Percentiles rank a stretch among this genome's conserved stretches.
These are phyloP conservation scores for Protomyces pachydermus DNA, from an alignment of 1,139 yeast species.

Conservation along the genomic window DNA sequence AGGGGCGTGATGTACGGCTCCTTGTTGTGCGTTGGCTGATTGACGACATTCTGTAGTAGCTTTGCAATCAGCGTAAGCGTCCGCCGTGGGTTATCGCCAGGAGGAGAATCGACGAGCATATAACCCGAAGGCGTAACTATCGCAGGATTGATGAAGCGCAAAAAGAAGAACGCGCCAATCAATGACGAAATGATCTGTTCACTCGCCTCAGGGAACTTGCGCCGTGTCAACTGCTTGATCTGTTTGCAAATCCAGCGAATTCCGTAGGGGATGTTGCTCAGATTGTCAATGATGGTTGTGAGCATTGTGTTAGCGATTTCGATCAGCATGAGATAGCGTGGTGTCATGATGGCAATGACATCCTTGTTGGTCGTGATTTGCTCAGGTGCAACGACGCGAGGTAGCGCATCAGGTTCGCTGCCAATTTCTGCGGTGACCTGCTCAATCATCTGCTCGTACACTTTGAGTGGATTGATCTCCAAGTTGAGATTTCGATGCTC, in stretches of 20 bases:
- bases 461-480: constrained; percentile 42
- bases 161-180: constrained; percentile 77
- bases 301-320: constrained; percentile 56
- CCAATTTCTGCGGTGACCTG: constrained; percentile 26
- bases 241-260: constrained; percentile 69
- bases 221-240: constrained; percentile 58
- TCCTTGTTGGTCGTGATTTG: constrained; percentile 39
- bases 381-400: constrained; percentile 37
- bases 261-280: constrained; percentile 61
- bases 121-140: constrained; percentile 83
- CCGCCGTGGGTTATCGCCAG: constrained; percentile 53
- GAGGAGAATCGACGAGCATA: constrained; percentile 42
- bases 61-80: constrained; percentile 78
- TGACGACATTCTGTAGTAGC: constrained; percentile 81
- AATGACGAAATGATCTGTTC: constrained; percentile 51
- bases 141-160: constrained; percentile 85
- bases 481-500: constrained; percentile 38
- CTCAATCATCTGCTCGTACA: constrained; percentile 38
- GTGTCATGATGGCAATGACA: constrained; percentile 38
- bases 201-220: constrained; percentile 60
- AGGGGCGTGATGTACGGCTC: constrained; percentile 42
- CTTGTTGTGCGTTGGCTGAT: constrained; percentile 46
- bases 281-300: constrained; percentile 56
- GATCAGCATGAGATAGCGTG: constrained; percentile 46
- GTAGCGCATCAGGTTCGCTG: constrained; percentile 17